Conservation (phyloP, 345 rosid genomes). For the Gossypium rotundifolium region DNA sequence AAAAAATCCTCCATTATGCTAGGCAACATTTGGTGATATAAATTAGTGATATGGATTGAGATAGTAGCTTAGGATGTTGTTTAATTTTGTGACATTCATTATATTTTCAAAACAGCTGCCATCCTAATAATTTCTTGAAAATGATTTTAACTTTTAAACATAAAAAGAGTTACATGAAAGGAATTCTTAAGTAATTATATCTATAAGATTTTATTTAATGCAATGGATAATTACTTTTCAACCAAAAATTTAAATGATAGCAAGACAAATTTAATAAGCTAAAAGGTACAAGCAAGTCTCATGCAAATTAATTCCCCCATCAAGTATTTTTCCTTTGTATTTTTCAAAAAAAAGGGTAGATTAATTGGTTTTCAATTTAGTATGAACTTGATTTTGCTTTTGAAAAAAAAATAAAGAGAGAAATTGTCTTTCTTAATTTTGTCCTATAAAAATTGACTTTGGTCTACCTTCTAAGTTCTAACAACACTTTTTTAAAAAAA, state of each 20-base stretch:
- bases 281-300: background rate
- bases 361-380: background rate
- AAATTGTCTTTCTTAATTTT: background rate
- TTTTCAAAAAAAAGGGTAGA: background rate
- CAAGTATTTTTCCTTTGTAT: no score
- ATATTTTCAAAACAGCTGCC: background rate
- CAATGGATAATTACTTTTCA: background rate
- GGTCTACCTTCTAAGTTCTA: background rate
- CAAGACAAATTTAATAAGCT: background rate
- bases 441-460: background rate
- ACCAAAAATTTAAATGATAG: background rate
- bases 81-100: background rate
- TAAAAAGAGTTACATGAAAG: background rate
- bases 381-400: background rate
- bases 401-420: background rate
- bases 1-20: no score
- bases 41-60: background rate
- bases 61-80: background rate
- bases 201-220: background rate
- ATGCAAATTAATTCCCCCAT: background rate
- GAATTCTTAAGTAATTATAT: background rate
- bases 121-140: background rate
- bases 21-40: background rate
- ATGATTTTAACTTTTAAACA: background rate
- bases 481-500: background rate